These are phyloP conservation scores for Podospora pseudocomata DNA, from an alignment of 495 filamentous ascomycete genomes.

Conservation along the genomic window DNA sequence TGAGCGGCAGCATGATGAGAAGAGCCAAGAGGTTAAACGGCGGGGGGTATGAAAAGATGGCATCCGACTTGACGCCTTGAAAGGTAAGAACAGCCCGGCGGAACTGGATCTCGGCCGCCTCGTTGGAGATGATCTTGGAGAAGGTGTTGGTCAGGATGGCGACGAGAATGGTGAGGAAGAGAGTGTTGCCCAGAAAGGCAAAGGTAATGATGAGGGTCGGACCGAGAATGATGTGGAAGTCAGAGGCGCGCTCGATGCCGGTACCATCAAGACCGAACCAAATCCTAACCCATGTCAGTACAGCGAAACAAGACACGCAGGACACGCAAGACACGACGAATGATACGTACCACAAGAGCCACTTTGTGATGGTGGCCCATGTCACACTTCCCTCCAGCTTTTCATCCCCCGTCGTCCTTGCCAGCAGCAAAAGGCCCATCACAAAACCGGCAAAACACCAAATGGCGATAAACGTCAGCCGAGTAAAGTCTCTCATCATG, in stretches of 20 bases:
- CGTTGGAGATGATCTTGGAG: slow-evolving; percentile 57
- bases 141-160: slow-evolving; percentile 65
- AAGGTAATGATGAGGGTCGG: slow-evolving; percentile 60
- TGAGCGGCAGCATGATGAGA: slow-evolving; percentile 54
- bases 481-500: slow-evolving; percentile 63
- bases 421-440: slow-evolving; percentile 58
- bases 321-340: neutral
- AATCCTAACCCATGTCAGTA: slow-evolving; percentile 36
- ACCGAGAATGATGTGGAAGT: slow-evolving; percentile 57
- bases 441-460: slow-evolving; percentile 67
- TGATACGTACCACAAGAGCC: slow-evolving; percentile 53
- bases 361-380: slow-evolving; percentile 57
- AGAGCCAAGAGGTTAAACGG: slow-evolving; percentile 63
- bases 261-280: slow-evolving; percentile 69
- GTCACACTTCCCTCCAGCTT: slow-evolving; percentile 32
- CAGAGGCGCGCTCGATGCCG: slow-evolving; percentile 54
- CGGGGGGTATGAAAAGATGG: slow-evolving; percentile 60
- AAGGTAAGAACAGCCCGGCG: slow-evolving; percentile 61
- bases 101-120: slow-evolving; percentile 60
- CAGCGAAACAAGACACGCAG: neutral
- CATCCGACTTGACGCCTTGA: slow-evolving; percentile 62
- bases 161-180: slow-evolving; percentile 66
- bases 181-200: slow-evolving; percentile 62
- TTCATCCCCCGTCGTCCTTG: slow-evolving; percentile 25
- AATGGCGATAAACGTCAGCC: slow-evolving; percentile 57